phyloP scores from a whole-genome alignment of 1,284 basidiomycete species.

The Coriolopsis trogii region DNA sequence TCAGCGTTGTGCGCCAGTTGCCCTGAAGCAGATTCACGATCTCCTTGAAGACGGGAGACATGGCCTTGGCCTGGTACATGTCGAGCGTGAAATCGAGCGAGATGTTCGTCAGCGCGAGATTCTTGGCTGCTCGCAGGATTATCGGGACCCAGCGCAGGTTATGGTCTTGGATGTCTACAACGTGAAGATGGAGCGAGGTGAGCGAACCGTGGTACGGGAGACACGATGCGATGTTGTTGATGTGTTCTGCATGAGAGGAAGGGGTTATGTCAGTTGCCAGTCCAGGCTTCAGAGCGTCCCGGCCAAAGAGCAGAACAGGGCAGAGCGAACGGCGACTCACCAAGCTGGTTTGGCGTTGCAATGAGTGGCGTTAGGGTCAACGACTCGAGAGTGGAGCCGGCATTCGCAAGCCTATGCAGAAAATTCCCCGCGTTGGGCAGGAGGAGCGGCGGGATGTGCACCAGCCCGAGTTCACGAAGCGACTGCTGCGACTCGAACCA shows the following conservation, averaged over 20 bases:
- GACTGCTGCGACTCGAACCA: background rate
- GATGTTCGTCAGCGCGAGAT: background rate
- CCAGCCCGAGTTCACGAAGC: background rate
- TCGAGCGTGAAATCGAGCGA: constrained; percentile 11
- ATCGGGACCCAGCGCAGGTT: constrained; percentile 4
- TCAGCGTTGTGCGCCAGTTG: constrained; percentile 4
- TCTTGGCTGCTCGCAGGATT: background rate
- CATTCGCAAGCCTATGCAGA: background rate
- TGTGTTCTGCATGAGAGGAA: background rate
- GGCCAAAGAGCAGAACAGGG: background rate
- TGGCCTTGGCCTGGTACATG: background rate
- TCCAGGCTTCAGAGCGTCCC: too few relatives aligned
- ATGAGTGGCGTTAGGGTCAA: constrained; percentile 2
- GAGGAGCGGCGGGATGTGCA: background rate
- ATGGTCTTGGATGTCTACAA: background rate
- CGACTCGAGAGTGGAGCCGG: background rate
- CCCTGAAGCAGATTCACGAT: background rate
- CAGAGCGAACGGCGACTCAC: background rate
- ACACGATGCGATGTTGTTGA: background rate
- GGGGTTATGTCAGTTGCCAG: background rate
- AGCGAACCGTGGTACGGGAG: background rate
- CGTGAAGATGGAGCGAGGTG: background rate
- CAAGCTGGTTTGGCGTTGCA: background rate
- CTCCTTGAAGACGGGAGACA: background rate
- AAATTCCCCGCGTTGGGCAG: background rate